Conservation (phyloP, 495 filamentous ascomycete species). For the Amorphotheca resinae region DNA sequence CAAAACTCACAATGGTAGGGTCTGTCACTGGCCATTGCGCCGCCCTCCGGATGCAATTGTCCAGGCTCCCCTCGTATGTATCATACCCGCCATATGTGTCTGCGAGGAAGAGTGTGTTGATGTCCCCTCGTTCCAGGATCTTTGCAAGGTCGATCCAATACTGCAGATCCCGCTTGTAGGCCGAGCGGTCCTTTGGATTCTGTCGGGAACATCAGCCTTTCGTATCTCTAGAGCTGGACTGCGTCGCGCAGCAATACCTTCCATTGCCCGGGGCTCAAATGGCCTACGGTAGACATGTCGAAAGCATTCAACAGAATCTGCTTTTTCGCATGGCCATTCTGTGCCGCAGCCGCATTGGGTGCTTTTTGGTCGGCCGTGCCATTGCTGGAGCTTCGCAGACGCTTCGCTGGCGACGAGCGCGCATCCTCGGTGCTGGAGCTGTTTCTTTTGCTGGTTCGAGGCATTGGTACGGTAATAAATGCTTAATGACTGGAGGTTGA, state of each 20-base stretch:
- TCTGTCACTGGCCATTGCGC: slow-evolving; percentile 58
- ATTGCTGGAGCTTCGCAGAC: no score
- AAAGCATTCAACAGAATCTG: slow-evolving; percentile 48
- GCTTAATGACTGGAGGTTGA: no score
- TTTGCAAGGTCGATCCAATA: slow-evolving; percentile 47
- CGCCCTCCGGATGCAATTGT: slow-evolving; percentile 44
- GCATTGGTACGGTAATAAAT: no score
- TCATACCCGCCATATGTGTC: slow-evolving; percentile 46
- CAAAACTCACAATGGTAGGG: no score
- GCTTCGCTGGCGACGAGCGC: no score
- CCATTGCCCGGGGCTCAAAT: slow-evolving; percentile 53
- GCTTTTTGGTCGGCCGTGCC: no score
- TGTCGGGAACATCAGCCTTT: no score
- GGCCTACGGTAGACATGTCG: slow-evolving; percentile 32
- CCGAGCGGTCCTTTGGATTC: slow-evolving; percentile 41
- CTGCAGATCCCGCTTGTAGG: slow-evolving; percentile 37
- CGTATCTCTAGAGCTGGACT: slow-evolving; percentile 41
- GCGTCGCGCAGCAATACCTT: slow-evolving; percentile 21
- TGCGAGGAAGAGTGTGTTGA: slow-evolving; percentile 52
- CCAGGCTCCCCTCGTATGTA: slow-evolving; percentile 45
- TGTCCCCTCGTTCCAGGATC: slow-evolving; percentile 42
- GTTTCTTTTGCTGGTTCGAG: no score
- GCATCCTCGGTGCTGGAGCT: no score
- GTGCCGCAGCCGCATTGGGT: no score
- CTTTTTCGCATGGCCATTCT: slow-evolving; percentile 29